These are phyloP conservation scores for Solanum hybrid DNA, from an alignment of 305 asterid species.

Conservation along the genomic window DNA sequence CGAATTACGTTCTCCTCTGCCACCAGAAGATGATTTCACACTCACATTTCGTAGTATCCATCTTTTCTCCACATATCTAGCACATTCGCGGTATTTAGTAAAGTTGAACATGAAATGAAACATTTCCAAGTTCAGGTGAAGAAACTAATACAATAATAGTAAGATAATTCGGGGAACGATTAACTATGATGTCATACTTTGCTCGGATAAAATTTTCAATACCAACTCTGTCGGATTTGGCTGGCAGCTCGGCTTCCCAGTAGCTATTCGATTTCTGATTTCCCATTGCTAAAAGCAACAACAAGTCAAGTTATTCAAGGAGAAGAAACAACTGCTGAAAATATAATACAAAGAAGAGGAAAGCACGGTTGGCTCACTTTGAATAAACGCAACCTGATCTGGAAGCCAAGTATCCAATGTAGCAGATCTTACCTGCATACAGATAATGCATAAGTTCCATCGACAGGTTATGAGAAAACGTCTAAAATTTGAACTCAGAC, in stretches of 20 bases:
- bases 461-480: background rate
- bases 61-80: slow-evolving; percentile 17
- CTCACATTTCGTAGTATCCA: background rate
- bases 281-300: slow-evolving; percentile 8
- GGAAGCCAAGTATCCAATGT: slow-evolving; percentile 22
- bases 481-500: background rate
- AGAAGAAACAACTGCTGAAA: background rate
- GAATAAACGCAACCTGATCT: slow-evolving; percentile 14
- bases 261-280: slow-evolving; percentile 16
- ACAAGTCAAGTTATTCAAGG: background rate
- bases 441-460: background rate
- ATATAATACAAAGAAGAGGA: background rate
- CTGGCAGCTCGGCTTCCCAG: slow-evolving; percentile 16
- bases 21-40: background rate
- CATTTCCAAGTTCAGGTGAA: background rate
- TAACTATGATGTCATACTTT: slow-evolving; percentile 8
- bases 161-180: background rate
- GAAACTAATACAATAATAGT: background rate
- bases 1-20: background rate
- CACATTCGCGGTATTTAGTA: background rate
- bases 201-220: slow-evolving; percentile 17
- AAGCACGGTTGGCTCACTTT: background rate
- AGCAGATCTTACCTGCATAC: slow-evolving; percentile 14
- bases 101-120: background rate
- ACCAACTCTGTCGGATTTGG: slow-evolving; percentile 9